These are phyloP conservation scores for Sarocladiaceae sp. DNA, from an alignment of 2,329 filamentous ascomycete species.

Conservation along the genomic window DNA sequence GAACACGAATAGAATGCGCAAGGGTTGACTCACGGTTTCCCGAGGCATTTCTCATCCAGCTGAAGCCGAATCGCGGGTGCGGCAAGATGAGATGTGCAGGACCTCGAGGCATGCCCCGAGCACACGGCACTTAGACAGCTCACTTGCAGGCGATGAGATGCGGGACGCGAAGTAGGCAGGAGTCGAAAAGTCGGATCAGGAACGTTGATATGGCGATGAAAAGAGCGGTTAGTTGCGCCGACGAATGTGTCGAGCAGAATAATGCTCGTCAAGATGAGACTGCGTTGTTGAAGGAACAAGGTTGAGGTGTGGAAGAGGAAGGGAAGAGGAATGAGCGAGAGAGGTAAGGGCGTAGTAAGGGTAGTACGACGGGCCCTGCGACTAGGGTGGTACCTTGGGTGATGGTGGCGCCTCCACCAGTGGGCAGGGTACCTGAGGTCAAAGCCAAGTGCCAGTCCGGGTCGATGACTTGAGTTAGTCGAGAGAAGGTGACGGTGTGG, in stretches of 20 bases:
- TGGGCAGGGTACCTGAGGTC: slow-evolving; percentile 5
- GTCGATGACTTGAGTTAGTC: too few species aligned
- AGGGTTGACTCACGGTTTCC: slow-evolving; percentile 5
- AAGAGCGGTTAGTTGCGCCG: not conserved
- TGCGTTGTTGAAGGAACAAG: slow-evolving; percentile 6
- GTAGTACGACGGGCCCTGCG: not conserved
- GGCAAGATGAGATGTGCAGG: slow-evolving; percentile 1
- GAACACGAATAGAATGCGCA: not conserved
- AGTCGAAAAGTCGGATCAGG: not conserved
- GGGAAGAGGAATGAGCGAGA: slow-evolving; percentile 8
- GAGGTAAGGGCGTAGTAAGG: slow-evolving; percentile 4
- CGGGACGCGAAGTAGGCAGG: too few species aligned
- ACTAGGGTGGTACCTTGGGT: slow-evolving; percentile 9
- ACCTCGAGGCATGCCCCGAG: slow-evolving; percentile 6
- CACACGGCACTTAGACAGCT: slow-evolving; percentile 8
- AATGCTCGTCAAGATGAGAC: slow-evolving; percentile 2
- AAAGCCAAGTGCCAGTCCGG: too few species aligned
- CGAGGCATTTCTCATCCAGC: slow-evolving; percentile 9
- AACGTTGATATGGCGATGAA: not conserved
- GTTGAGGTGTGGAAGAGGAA: slow-evolving; percentile 7
- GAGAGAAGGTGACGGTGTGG: too few species aligned
- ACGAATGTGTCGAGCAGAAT: not conserved
- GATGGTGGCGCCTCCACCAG: slow-evolving; percentile 7
- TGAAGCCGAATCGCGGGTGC: not conserved
- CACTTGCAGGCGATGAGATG: too few species aligned